A percentile compares a stretch with the other conserved stretches of the same genome.
These are phyloP conservation scores for Dendryphion nanum DNA, from an alignment of 2,329 filamentous ascomycete species.

Conservation along the genomic window DNA sequence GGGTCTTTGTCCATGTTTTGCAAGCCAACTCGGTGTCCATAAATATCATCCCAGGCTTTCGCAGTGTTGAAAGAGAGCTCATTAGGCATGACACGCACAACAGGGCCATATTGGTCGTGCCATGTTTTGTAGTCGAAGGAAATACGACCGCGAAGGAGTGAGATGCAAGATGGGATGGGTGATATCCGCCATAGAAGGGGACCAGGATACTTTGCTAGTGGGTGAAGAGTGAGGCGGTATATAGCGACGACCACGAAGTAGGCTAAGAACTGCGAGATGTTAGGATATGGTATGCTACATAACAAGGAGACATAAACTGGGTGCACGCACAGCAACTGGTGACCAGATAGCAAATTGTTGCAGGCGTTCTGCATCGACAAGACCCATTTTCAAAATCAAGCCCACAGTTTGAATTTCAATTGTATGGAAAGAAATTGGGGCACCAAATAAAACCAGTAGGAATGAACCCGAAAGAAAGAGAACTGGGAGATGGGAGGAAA, in stretches of 20 bases:
- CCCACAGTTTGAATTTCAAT: too few relatives aligned
- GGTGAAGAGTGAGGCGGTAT: conserved; percentile 29
- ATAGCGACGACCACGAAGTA: conserved; percentile 22
- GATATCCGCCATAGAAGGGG: conserved; percentile 29
- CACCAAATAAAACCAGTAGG: too few relatives aligned
- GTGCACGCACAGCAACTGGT: conserved; percentile 21
- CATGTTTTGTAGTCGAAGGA: conserved; percentile 29
- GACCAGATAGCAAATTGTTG: conserved; percentile 19
- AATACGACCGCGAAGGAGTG: conserved; percentile 26
- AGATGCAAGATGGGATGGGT: conserved; percentile 24
- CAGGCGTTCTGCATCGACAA: conserved; percentile 25
- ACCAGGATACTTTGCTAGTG: conserved; percentile 29
- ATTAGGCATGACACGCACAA: conserved; percentile 35
- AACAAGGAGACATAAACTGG: background rate
- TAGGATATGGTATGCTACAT: conserved; percentile 5
- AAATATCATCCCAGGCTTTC: conserved; percentile 34
- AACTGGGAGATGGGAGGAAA: background rate
- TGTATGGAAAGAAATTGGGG: too few relatives aligned
- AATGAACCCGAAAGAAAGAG: too few relatives aligned
- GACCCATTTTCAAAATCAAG: conserved; percentile 17
- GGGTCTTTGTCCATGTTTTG: conserved; percentile 36
- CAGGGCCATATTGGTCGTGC: conserved; percentile 35
- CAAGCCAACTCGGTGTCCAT: conserved; percentile 29
- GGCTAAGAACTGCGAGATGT: conserved; percentile 12
- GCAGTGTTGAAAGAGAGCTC: conserved; percentile 34